Conservation (phyloP, 2,329 filamentous ascomycete species). For the Colletotrichum cuscutae region DNA sequence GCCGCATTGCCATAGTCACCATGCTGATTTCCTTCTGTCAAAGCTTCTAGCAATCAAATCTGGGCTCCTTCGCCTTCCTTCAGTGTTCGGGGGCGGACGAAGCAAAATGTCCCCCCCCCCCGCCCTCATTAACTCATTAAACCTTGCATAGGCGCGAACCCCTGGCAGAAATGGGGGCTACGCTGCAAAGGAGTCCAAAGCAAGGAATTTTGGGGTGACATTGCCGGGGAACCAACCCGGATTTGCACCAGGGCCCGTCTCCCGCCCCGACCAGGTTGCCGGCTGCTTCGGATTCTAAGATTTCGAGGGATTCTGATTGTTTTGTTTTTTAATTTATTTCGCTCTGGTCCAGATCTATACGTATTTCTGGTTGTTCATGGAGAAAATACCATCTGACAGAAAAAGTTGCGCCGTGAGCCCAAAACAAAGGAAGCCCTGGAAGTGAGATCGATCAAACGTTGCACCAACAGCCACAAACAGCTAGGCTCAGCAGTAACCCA, state of each 20-base stretch:
- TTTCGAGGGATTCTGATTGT: background rate
- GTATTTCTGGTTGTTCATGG: background rate
- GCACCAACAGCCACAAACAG: background rate
- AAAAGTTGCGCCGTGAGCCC: background rate
- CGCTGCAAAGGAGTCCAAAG: background rate
- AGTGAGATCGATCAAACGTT: background rate
- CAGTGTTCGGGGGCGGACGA: background rate
- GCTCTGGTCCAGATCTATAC: background rate
- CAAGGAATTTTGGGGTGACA: background rate
- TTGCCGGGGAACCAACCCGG: constrained; percentile 11
- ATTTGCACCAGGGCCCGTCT: constrained; percentile 9
- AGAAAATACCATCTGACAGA: background rate
- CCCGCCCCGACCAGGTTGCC: background rate
- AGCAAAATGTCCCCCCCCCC: background rate
- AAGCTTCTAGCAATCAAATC: constrained; percentile 14
- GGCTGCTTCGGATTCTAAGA: constrained; percentile 1
- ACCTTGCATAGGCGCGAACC: constrained; percentile 14
- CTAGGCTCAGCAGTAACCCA: background rate
- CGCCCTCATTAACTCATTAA: constrained; percentile 16
- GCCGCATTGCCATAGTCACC: background rate
- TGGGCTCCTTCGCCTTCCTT: background rate
- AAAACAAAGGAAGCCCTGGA: background rate
- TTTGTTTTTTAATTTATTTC: too few species aligned
- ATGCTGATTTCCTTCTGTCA: constrained; percentile 18
- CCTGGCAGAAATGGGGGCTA: background rate